Conservation (phyloP, 1,284 basidiomycete species). For the Tilletiaria anomala region DNA sequence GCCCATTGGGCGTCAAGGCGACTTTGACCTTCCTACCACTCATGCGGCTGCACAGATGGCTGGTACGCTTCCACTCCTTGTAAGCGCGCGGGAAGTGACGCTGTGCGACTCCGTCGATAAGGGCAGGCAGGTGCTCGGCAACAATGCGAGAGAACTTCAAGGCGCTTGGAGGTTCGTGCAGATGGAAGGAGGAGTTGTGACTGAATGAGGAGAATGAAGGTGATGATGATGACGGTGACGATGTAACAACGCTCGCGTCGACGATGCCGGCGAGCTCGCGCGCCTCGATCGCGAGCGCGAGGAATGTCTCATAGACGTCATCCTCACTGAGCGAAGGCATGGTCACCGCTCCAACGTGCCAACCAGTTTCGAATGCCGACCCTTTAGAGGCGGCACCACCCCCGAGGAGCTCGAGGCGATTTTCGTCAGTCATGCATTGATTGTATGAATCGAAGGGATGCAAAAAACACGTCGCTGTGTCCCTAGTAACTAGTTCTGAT, state of each 20-base stretch:
- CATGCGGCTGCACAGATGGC: constrained; percentile 15
- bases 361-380: too few species aligned
- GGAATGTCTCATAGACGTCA: constrained; percentile 1
- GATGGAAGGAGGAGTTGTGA: neutral
- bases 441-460: too few species aligned
- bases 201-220: neutral
- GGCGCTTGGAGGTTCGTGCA: neutral
- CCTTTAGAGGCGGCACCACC: too few species aligned
- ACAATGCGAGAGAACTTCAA: neutral
- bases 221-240: neutral
- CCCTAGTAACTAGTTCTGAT: too few species aligned
- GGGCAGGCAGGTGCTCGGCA: constrained; percentile 9
- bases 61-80: constrained; percentile 14
- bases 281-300: constrained; percentile 1
- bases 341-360: too few species aligned
- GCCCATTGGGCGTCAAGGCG: constrained; percentile 25
- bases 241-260: neutral
- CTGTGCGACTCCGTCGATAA: constrained; percentile 11
- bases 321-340: neutral
- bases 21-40: constrained; percentile 12
- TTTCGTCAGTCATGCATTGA: too few species aligned
- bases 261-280: constrained; percentile 1
- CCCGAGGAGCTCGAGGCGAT: too few species aligned
- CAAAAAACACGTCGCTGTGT: too few species aligned
- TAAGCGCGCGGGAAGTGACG: constrained; percentile 5